A percentile compares a stretch with the other conserved stretches of the same genome.
Evolutionary conservation across 805 yeast genomes (phyloP).

Genomic region (Sugiyamaella floridensis): DNA sequence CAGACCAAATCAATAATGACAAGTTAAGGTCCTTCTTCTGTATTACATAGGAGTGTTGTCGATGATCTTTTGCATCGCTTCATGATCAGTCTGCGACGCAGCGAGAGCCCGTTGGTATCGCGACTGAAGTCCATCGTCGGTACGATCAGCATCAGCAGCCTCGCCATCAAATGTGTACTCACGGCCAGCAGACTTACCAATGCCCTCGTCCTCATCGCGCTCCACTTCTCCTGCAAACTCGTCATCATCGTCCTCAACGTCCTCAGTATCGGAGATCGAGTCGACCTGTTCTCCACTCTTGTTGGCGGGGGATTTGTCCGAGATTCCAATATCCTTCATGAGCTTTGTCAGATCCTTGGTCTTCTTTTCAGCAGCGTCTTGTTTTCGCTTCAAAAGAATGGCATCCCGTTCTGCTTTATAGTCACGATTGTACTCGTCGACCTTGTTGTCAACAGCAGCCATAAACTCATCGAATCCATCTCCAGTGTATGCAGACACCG

Average conservation of each 20-base stretch:
- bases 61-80: conserved; percentile 16
- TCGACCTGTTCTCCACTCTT: conserved; percentile 42
- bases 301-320: conserved; percentile 44
- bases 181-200: neutral
- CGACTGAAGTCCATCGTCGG: conserved; percentile 44
- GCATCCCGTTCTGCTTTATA: conserved; percentile 84
- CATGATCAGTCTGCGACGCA: conserved; percentile 16
- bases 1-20: too few species aligned
- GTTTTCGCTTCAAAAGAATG: conserved; percentile 67
- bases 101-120: conserved; percentile 65
- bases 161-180: conserved; percentile 15
- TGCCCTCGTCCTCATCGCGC: conserved; percentile 23
- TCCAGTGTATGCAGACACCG: conserved; percentile 91
- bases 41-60: conserved; percentile 1
- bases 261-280: conserved; percentile 49
- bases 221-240: conserved; percentile 29
- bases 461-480: conserved; percentile 89
- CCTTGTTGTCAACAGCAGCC: conserved; percentile 76
- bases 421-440: conserved; percentile 75
- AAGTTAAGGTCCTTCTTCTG: neutral
- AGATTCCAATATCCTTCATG: conserved; percentile 81
- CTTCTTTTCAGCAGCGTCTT: conserved; percentile 64
- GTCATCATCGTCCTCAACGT: conserved; percentile 35
- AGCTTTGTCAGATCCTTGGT: conserved; percentile 62
- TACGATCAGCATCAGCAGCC: conserved; percentile 3